Conservation (phyloP, 768 basidiomycete genomes). For the Suillus luteus region DNA sequence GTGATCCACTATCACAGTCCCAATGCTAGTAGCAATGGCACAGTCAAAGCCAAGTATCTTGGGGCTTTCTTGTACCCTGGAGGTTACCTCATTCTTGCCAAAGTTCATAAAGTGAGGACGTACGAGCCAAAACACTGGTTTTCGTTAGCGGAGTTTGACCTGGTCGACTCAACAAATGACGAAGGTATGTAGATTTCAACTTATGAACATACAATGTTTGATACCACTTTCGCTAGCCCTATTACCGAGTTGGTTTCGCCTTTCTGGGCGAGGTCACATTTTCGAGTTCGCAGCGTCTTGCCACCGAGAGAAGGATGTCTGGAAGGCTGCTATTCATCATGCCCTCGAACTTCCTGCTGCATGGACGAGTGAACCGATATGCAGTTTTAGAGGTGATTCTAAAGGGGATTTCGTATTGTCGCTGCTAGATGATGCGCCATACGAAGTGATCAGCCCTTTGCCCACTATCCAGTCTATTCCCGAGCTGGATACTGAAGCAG, state of each 20-base stretch:
- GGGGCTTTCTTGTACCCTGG: conserved; percentile 88
- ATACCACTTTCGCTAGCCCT: conserved; percentile 49
- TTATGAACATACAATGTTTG: background rate
- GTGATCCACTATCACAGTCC: conserved; percentile 71
- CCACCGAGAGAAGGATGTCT: conserved; percentile 80
- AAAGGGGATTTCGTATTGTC: conserved; percentile 42
- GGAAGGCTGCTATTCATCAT: conserved; percentile 72
- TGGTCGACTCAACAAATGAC: conserved; percentile 67
- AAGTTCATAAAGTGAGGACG: conserved; percentile 74
- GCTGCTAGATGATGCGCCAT: conserved; percentile 39
- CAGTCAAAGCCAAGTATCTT: conserved; percentile 79
- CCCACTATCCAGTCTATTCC: conserved; percentile 63
- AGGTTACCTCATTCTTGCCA: conserved; percentile 85
- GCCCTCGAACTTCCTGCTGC: conserved; percentile 39
- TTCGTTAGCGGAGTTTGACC: conserved; percentile 67
- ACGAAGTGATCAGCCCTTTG: conserved; percentile 42
- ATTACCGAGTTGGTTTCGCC: conserved; percentile 79
- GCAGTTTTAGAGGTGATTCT: conserved; percentile 57
- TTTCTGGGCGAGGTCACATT: conserved; percentile 66
- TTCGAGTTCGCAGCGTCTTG: conserved; percentile 90
- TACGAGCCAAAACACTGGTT: conserved; percentile 95
- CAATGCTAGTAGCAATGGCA: conserved; percentile 44
- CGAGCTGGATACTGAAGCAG: conserved; percentile 37
- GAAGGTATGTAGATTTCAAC: conserved; percentile 60
- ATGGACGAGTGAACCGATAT: conserved; percentile 63